Conservation (phyloP, 2,329 filamentous ascomycete species). For the Diaporthe capsici region DNA sequence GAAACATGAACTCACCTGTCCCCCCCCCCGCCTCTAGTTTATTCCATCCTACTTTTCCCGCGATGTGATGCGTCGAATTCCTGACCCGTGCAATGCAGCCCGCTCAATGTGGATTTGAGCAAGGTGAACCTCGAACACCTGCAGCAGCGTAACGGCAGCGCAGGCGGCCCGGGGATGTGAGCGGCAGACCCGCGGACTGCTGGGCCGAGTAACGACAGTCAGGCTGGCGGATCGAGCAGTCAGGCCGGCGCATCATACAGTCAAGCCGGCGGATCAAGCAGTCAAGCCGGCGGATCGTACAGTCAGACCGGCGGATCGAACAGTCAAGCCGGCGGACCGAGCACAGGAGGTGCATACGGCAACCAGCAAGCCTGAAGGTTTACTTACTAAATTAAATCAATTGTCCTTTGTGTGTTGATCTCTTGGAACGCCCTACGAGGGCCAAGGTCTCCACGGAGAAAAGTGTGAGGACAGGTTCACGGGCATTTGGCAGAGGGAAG, state of each 20-base stretch:
- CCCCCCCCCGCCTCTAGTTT: no score
- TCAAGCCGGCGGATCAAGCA: background rate
- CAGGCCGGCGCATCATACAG: background rate
- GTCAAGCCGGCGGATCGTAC: background rate
- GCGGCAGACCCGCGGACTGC: background rate
- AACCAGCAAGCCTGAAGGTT: background rate
- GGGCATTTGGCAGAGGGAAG: background rate
- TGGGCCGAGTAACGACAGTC: background rate
- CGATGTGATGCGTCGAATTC: background rate
- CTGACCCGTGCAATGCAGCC: constrained; percentile 6
- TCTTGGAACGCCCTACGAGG: background rate
- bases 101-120: constrained; percentile 33
- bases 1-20: background rate
- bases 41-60: no score
- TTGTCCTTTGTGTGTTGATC: no score
- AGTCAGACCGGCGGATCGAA: background rate
- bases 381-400: background rate
- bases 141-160: constrained; percentile 28
- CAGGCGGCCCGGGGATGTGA: constrained; percentile 11
- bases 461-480: background rate
- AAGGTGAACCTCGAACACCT: constrained; percentile 38
- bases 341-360: background rate
- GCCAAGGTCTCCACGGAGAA: background rate
- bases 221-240: background rate
- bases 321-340: background rate